Base-by-base conservation (phyloP, 768 basidiomycete genomes). In the Botryobasidium botryosum region DNA sequence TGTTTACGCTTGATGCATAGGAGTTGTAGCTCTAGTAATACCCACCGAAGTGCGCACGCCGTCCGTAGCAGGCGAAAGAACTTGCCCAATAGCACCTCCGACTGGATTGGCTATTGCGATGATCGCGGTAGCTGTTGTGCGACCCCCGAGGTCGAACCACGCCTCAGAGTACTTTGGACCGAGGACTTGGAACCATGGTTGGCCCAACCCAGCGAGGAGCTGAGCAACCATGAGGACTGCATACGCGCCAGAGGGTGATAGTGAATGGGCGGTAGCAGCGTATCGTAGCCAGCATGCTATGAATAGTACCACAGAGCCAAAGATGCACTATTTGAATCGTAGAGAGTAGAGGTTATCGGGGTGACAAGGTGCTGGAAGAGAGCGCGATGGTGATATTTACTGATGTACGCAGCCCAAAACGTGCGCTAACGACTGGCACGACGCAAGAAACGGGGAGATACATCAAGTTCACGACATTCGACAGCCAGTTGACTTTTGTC, bases 111-210 rank as follows among this genome's bases (percentile, higher is more conserved):
- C 61, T 24, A 74, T 53, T 6, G 70, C 64, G 43, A 74, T 62
- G 29, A 69, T 37, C 71, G 72, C 72, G n/a, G 72, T 88, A 10
- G 81, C 81, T 0, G 84, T 86, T 2, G 79, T 85, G 33, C 85
- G 68, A 12, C 77, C 74, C 47, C 70, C 64, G 38, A 85, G 60
- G 49, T 79, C 74, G 53, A 88, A 88, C 85, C 85, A 88, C 26
- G 62, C 71, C 56, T 88, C 80, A 0, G 84, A 85, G 59, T 79
- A 88, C 43, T 72, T 76, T 1, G 85, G 81, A 4, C 79, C 79
- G 6, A 86, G 61, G 21, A 87, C 70, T 60, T 83, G 82, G 58
- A 74, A 86, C 12, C 77, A 63, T 2, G 83, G 75, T 54, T 83
- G 79, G 2, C 79, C 64, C 37, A 82, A 58, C 1, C 71, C 72